Evolutionary conservation across 768 basidiomycete genomes (phyloP).

Genomic region (Pleurotus cornucopiae): DNA sequence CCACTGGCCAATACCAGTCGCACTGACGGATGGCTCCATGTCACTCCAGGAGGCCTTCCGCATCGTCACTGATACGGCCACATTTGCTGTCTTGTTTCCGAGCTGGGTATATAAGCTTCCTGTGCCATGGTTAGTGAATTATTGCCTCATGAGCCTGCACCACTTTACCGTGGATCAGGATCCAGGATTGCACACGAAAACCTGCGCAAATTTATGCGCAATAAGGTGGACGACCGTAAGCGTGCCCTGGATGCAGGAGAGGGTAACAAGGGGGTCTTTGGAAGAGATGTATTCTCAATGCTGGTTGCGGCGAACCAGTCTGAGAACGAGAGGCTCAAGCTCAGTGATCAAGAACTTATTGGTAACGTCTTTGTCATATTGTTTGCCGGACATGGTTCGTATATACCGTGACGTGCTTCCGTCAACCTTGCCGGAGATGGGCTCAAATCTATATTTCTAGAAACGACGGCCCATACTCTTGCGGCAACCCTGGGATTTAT

Average conservation of each 20-base stretch:
- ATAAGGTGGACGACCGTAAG: constrained; percentile 30
- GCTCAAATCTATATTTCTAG: constrained; percentile 17
- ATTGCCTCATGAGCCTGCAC: too few species aligned
- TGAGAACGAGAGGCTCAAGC: constrained; percentile 34
- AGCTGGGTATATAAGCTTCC: constrained; percentile 35
- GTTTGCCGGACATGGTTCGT: constrained; percentile 54
- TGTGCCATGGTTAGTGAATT: constrained; percentile 15
- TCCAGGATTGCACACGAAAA: constrained; percentile 26
- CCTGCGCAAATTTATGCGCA: constrained; percentile 32
- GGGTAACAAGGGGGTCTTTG: constrained; percentile 5
- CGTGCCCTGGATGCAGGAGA: constrained; percentile 16
- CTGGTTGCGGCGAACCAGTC: constrained; percentile 41
- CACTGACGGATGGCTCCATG: constrained; percentile 30
- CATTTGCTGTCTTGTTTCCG: constrained; percentile 24
- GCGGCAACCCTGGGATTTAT: constrained; percentile 44
- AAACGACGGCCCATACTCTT: constrained; percentile 48
- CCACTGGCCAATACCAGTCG: constrained; percentile 34
- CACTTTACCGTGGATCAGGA: constrained; percentile 11
- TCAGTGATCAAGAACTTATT: constrained; percentile 40
- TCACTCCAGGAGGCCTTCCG: constrained; percentile 33
- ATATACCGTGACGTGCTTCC: neutral
- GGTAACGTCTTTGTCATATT: constrained; percentile 50
- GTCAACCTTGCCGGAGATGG: neutral
- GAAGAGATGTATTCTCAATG: constrained; percentile 34
- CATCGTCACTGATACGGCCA: constrained; percentile 25